Base-by-base conservation (phyloP, 2,329 filamentous ascomycete species). In the Beauveria sp. region DNA sequence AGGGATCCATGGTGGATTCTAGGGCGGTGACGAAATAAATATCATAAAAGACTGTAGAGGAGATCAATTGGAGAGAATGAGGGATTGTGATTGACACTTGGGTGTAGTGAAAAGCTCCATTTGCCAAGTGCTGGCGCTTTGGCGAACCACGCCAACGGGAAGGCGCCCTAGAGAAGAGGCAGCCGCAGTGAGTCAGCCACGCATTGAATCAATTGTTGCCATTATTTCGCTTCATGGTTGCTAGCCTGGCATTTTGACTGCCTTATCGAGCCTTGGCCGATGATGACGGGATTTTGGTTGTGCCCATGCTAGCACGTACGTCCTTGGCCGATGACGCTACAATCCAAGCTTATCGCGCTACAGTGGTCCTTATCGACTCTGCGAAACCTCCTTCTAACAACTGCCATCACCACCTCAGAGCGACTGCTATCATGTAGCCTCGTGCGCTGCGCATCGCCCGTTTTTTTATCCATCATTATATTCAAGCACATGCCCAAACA, bases 401-500 rank as follows among this genome's bases (percentile, higher is more conserved):
- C 34, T 9, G 7, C 22, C 57, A 60, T 49, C 50, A 26, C 16
- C 24, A 60, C 49, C 34, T 34, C 50, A 42, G 16, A 16, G 42
- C 30, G 22, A 38, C 50, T 60, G 50, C 50, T 60, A 60, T 54
- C 49, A 60, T 60, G 58, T 60, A 54, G 58, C 50, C 30, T 38
- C 9, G n/a, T 49, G 42, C 43, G 58, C 43, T 60, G 40, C 24
- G 26, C 43, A 54, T 53, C 26, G 46, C 18, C 12, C 30, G 5
- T 38, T 38, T 22, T 22, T 40, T 45, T 12, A n/a, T 38, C n/a
- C 16, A 22, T 34, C 12, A 38, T 18, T 14, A 14, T 38, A 16
- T 24, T 34, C 9, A n/a, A 43, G 20, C n/a, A 28, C 18, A 40
- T 52, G 46, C 49, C 34, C 60, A 62, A 68, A 49, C 66, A 75